Base-by-base conservation (phyloP, 495 filamentous ascomycete genomes). In the Jackrogersella multiformis region DNA sequence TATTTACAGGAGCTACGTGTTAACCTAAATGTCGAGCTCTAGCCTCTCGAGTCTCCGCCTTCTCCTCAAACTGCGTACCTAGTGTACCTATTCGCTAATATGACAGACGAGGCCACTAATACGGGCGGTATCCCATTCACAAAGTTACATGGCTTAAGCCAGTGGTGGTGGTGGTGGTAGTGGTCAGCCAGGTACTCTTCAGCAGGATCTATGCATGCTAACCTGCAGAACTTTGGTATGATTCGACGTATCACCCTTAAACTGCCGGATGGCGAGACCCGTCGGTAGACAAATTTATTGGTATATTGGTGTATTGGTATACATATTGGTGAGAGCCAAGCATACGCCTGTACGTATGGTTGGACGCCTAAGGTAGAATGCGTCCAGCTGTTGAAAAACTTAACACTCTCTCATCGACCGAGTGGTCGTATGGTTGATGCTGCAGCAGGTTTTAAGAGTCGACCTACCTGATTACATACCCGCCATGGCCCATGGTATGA, bases 281-380 rank as follows among this genome's bases (percentile, higher is more conserved):
- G 67, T 61, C 38, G 39, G 52, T 54, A 34, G 44, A 44, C 42
- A 66, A 65, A 57, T 64, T 54, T 65, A 68, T 68, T 70, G 56
- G 38, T 15, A 58, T 65, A 68, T 68, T 70, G 56, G 38, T 15
- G 55, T n/a, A n/a, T n/a, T n/a, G n/a, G n/a, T n/a, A n/a, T n/a
- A n/a, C n/a, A 58, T 65, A 68, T 68, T 70, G 56, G 38, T 15
- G 55, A 61, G 4, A 28, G 61, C 57, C 56, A 53, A 58, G 67
- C 26, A 10, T 41, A 34, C 53, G 15, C 15, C 44, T 35, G n/a
- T 69, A 54, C 26, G 18, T 55, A 48, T 30, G 42, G 45, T 26
- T 57, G 52, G 54, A 52, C 45, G 32, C 45, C 32, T 48, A 15
- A 35, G 48, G 15, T 41, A 53, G 58, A 53, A 32, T 15, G 2